Percentiles rank a stretch among this genome's conserved stretches.
Evolutionary conservation across 306 rosid genomes (phyloP).

Genomic region (Cyamopsis tetragonoloba): DNA sequence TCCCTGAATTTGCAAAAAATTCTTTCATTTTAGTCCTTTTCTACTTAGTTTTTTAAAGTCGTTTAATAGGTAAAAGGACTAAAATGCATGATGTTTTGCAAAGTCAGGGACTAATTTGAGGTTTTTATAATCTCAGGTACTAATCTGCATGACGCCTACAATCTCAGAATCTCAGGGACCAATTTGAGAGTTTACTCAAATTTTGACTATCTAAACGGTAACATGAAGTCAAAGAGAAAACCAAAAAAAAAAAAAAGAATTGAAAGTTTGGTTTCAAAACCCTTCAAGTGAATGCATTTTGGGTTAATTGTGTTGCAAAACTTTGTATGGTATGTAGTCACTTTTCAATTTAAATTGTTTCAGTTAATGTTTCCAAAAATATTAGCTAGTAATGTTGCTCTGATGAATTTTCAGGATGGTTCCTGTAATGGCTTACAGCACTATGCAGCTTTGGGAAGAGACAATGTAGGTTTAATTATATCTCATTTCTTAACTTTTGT

Average conservation of each 20-base stretch:
- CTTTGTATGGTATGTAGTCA: not conserved
- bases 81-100: too few relatives aligned
- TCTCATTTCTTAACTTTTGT: slow-evolving; percentile 2
- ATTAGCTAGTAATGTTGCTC: slow-evolving; percentile 16
- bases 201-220: not conserved
- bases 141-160: too few relatives aligned
- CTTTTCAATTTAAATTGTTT: not conserved
- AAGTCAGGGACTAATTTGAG: too few relatives aligned
- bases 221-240: not conserved
- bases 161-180: too few relatives aligned
- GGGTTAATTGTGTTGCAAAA: not conserved
- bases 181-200: too few relatives aligned
- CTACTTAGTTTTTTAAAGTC: too few relatives aligned
- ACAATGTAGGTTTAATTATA: slow-evolving; percentile 46
- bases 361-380: not conserved
- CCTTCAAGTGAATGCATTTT: not conserved
- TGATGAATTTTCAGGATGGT: slow-evolving; percentile 62
- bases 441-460: slow-evolving; percentile 88
- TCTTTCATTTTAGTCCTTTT: too few relatives aligned
- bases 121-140: too few relatives aligned
- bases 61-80: too few relatives aligned
- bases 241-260: not conserved
- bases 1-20: too few relatives aligned
- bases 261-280: not conserved
- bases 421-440: slow-evolving; percentile 94